Base-by-base conservation (phyloP, 2,329 filamentous ascomycete genomes). In the Paraphaeosphaeria sporulosa region DNA sequence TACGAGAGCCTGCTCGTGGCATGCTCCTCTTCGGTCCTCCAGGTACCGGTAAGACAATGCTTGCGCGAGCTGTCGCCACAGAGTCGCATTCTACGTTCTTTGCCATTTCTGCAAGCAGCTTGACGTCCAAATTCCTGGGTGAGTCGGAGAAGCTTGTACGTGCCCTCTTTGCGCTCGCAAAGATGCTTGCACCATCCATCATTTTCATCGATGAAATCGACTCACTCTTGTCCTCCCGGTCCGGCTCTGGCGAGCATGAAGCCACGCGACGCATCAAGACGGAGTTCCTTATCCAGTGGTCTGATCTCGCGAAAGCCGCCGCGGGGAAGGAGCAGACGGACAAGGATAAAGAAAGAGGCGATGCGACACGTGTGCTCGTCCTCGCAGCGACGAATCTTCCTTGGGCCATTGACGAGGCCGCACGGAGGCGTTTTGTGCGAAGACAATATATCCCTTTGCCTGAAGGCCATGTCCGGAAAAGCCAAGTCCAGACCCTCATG, bases 171-270 rank as follows among this genome's bases (percentile, higher is more conserved):
- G 87, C 88, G 0, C 82, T 98, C n/a, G 94, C 95, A 5, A 96
- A 96, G 76, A 85, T 88, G 38, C 84, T 98, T 47, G 93, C 95
- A 0, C 95, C 95, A 0, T 95, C 91, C 62, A 98, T 99, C 75
- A 98, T 99, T 60, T 99, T 99, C 69, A 93, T 99, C 4, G 95
- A 99, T 71, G 95, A 99, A 76, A 99, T 99, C 64, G 95, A 99
- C 76, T 97, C 94, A 0, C 82, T 99, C 0, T 84, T 99, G 0
- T 96, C 93, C 0, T 88, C 93, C 17, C 85, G 95, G 54, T 91
- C 90, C 7, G 92, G 92, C 0, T 89, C 89, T 3, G 90, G 92
- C 1, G 95, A 98, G 72, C 92, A 98, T 70, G 95, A 99, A 79
- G 93, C 95, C 0, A 96, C 93, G 0, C 85, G 94, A 59, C 87